Conservation (phyloP, 2,329 filamentous ascomycete genomes). For the Cadophora sp. region DNA sequence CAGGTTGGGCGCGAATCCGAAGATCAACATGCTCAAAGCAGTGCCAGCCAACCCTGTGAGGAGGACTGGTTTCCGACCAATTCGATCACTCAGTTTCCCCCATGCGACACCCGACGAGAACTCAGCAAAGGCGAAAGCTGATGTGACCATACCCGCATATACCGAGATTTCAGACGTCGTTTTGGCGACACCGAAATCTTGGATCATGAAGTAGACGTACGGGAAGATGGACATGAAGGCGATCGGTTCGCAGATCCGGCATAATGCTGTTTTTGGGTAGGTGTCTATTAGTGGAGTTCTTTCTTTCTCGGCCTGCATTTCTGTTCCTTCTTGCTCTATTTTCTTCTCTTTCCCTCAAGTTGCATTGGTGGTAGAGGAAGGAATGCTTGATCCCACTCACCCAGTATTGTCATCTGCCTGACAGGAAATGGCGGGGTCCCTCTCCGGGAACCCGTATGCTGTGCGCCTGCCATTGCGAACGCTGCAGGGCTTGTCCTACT, state of each 20-base stretch:
- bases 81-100: conserved; percentile 89
- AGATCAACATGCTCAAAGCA: conserved; percentile 88
- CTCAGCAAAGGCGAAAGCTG: conserved; percentile 93
- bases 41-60: conserved; percentile 90
- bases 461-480: conserved; percentile 36
- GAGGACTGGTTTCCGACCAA: conserved; percentile 92
- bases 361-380: not conserved
- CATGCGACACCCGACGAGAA: conserved; percentile 92
- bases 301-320: not conserved
- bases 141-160: conserved; percentile 95
- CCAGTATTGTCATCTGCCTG: conserved; percentile 59
- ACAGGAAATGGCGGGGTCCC: conserved; percentile 49
- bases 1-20: conserved; percentile 87
- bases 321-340: not conserved
- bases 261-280: conserved; percentile 68
- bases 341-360: not conserved
- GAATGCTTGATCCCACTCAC: conserved; percentile 47
- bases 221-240: conserved; percentile 99
- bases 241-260: conserved; percentile 97
- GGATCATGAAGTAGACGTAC: conserved; percentile 97
- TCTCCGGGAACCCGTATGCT: conserved; percentile 43
- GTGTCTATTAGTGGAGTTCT: conserved; percentile 8
- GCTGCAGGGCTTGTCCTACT: conserved; percentile 23
- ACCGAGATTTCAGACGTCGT: conserved; percentile 83
- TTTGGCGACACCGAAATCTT: conserved; percentile 85